These are phyloP conservation scores for Neofusicoccum kwambonambiense DNA, from an alignment of 2,329 filamentous ascomycete species.

Conservation along the genomic window DNA sequence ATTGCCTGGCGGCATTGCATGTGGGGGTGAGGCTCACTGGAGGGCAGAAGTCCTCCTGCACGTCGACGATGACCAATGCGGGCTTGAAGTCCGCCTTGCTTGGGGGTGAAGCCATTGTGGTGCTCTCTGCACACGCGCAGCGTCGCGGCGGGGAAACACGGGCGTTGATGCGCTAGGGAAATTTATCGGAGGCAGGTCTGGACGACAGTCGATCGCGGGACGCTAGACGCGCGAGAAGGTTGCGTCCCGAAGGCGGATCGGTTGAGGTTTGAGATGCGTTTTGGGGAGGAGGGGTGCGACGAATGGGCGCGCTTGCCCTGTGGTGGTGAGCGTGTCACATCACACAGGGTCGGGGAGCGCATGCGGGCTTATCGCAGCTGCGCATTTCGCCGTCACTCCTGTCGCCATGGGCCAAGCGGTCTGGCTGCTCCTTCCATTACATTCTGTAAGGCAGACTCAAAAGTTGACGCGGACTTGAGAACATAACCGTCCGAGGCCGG, in stretches of 20 bases:
- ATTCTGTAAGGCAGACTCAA: neutral
- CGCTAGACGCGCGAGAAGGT: neutral
- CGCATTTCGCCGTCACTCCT: neutral
- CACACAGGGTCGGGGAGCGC: neutral
- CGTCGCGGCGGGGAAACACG: neutral
- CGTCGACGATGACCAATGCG: constrained; percentile 75
- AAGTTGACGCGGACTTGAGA: neutral
- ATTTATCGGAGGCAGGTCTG: neutral
- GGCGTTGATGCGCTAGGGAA: neutral
- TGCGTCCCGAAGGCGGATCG: neutral
- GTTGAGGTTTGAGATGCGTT: constrained; percentile 9
- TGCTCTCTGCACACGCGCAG: neutral
- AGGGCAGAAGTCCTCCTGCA: constrained; percentile 94
- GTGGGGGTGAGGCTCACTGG: constrained; percentile 59
- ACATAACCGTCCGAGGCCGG: neutral
- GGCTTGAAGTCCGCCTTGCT: constrained; percentile 41
- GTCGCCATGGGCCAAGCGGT: neutral
- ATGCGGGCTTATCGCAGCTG: neutral
- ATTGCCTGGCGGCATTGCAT: neutral
- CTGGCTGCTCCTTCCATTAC: neutral
- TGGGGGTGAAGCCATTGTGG: neutral
- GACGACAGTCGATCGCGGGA: neutral
- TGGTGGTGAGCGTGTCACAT: neutral
- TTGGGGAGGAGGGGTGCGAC: neutral
- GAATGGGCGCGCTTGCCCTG: neutral